These are phyloP conservation scores for Globisporangium alternatum DNA, from an alignment of 352 stramenopile species.

Conservation along the genomic window DNA sequence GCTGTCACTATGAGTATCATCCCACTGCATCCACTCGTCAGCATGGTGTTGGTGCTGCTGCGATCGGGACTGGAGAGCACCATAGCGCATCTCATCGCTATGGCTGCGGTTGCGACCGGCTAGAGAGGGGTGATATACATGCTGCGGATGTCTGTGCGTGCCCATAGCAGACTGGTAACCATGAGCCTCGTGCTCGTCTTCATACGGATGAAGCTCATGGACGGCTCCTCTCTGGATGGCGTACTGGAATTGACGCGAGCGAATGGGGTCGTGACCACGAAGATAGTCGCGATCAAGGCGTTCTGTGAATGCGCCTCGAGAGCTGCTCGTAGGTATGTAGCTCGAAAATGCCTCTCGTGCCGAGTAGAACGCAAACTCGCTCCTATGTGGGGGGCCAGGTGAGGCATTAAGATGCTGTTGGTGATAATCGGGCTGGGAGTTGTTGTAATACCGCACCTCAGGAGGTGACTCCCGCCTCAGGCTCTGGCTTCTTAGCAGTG, in stretches of 20 bases:
- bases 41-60: not conserved
- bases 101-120: conserved; percentile 10
- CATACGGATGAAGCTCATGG: conserved; percentile 1
- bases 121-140: not conserved
- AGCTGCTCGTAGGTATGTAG: not conserved
- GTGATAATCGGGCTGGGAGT: not conserved
- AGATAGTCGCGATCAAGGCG: conserved; percentile 29
- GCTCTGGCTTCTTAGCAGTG: conserved; percentile 36
- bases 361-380: conserved; percentile 29
- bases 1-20: not conserved
- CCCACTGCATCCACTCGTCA: not conserved
- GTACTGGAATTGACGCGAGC: not conserved
- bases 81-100: conserved; percentile 13
- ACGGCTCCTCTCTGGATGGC: not conserved
- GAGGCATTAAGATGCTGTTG: conserved; percentile 14
- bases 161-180: not conserved
- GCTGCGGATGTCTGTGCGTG: not conserved
- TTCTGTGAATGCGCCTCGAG: conserved; percentile 33
- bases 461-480: not conserved
- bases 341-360: conserved; percentile 22
- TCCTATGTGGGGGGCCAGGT: conserved; percentile 9
- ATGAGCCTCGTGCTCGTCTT: not conserved
- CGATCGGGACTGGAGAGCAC: not conserved
- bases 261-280: not conserved
- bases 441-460: conserved; percentile 1